These are phyloP conservation scores for Aspergillus pseudonomiae DNA, from an alignment of 2,329 filamentous ascomycete genomes.

Conservation along the genomic window DNA sequence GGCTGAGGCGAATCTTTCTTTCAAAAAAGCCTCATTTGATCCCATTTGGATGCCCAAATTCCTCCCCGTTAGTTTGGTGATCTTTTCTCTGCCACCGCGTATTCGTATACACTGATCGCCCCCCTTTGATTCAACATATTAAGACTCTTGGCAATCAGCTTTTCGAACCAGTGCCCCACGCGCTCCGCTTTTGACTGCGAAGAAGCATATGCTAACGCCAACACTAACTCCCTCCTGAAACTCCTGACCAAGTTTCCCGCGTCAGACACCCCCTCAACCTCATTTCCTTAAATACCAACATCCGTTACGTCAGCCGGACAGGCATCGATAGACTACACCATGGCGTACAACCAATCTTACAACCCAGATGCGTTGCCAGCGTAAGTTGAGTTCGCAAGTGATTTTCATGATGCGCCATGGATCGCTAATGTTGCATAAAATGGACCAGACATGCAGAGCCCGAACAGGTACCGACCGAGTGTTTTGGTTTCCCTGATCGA, in stretches of 20 bases:
- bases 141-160: constrained; percentile 2
- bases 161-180: constrained; percentile 4
- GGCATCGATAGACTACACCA: constrained; percentile 42
- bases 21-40: not conserved
- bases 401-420: not conserved
- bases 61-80: not conserved
- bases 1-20: not conserved
- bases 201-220: constrained; percentile 5
- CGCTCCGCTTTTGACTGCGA: constrained; percentile 2
- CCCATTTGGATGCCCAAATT: not conserved
- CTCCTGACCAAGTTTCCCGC: constrained; percentile 2
- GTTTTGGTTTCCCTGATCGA: constrained; percentile 1
- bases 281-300: constrained; percentile 7
- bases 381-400: constrained; percentile 55
- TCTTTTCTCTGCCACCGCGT: not conserved
- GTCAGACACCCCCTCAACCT: not conserved
- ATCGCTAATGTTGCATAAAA: constrained; percentile 20
- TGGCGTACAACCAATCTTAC: constrained; percentile 93
- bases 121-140: not conserved
- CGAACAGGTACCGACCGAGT: constrained; percentile 58
- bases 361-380: constrained; percentile 94
- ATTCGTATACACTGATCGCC: not conserved
- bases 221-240: constrained; percentile 8
- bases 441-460: constrained; percentile 70
- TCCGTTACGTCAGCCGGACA: constrained; percentile 30